A percentile compares a stretch with the other conserved stretches of the same genome.
phyloP scores from a whole-genome alignment of 2,329 filamentous ascomycete genomes.

The Claviceps digitariae region DNA sequence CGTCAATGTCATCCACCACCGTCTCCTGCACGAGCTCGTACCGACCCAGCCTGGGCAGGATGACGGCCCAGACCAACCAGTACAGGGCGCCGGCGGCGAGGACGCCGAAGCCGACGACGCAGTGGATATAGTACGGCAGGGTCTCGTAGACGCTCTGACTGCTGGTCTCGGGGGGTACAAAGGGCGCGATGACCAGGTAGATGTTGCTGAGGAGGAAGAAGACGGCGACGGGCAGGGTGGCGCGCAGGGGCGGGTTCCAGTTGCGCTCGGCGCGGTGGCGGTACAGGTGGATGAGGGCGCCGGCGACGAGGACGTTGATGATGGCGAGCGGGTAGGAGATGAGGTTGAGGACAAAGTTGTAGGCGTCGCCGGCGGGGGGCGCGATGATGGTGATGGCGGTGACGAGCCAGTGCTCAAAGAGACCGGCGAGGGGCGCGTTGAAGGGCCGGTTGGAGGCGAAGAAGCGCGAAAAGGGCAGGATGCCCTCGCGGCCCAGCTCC shows the following conservation, averaged over 20 bases:
- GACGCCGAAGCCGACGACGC: constrained; percentile 41
- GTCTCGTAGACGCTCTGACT: constrained; percentile 39
- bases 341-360: constrained; percentile 49
- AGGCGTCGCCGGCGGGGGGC: constrained; percentile 53
- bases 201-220: constrained; percentile 50
- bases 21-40: constrained; percentile 45
- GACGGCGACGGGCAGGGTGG: constrained; percentile 37
- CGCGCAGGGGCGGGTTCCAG: constrained; percentile 42
- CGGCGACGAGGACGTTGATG: constrained; percentile 41
- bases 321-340: constrained; percentile 52
- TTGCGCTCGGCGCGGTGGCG: constrained; percentile 30
- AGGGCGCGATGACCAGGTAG: constrained; percentile 47
- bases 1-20: constrained; percentile 41
- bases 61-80: constrained; percentile 40
- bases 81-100: constrained; percentile 39
- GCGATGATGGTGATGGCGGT: constrained; percentile 53
- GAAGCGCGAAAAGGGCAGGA: constrained; percentile 48
- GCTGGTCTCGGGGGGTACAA: constrained; percentile 35
- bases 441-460: constrained; percentile 53
- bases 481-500: constrained; percentile 51
- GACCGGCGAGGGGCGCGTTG: constrained; percentile 45
- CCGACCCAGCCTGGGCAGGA: constrained; percentile 35
- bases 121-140: constrained; percentile 45
- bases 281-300: constrained; percentile 40
- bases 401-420: constrained; percentile 51